Conservation (phyloP, 2,329 filamentous ascomycete species). For the Claviceps maximensis region DNA sequence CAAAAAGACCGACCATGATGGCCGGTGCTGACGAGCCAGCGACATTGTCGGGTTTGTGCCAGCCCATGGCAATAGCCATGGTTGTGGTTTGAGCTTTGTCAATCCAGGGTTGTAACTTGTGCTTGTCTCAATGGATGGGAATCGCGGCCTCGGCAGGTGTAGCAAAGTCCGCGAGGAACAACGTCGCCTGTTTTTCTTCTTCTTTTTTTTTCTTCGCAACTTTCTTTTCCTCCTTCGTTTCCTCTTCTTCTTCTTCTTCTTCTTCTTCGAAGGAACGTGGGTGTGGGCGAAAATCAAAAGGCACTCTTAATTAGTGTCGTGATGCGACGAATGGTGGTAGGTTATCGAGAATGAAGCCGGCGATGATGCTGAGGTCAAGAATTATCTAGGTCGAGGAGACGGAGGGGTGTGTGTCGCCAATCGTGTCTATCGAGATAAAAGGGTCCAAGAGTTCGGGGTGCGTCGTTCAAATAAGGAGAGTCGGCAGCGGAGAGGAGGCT, state of each 20-base stretch:
- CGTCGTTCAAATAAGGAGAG: background rate
- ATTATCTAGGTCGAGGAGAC: background rate
- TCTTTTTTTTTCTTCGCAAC: too few species aligned
- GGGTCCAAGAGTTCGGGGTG: background rate
- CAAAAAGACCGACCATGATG: conserved; percentile 60
- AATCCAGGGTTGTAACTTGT: conserved; percentile 26
- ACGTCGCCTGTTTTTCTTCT: background rate
- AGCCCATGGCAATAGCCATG: conserved; percentile 56
- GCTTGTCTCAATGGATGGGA: background rate
- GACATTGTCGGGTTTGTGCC: conserved; percentile 63
- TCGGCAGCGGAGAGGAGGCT: background rate
- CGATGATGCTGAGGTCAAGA: background rate
- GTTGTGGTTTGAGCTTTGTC: conserved; percentile 35
- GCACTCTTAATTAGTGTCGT: background rate
- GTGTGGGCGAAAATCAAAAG: background rate
- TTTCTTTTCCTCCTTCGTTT: background rate
- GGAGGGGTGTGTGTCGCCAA: background rate
- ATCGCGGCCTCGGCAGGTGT: background rate
- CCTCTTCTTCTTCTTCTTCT: background rate
- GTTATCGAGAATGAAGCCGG: background rate
- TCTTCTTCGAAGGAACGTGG: too few species aligned
- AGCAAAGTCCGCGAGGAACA: background rate
- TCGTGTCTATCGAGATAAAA: background rate
- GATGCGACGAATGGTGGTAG: background rate
- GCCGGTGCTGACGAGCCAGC: conserved; percentile 59